Evolutionary conservation across 1,284 basidiomycete genomes (phyloP).

Genomic region (Wolfiporia cocos): DNA sequence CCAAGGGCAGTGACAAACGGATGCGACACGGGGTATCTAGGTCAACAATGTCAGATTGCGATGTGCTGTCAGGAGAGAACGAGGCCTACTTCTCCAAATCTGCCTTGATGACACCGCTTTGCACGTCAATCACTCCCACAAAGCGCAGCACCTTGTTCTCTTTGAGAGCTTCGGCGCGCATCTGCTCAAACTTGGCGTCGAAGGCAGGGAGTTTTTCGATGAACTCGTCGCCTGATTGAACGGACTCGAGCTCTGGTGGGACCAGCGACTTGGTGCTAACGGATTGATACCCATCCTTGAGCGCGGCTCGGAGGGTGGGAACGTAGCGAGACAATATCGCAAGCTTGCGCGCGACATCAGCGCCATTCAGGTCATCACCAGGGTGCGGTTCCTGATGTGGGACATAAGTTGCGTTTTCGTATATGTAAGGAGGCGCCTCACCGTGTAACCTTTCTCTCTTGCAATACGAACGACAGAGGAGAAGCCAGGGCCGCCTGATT

Average conservation of each 20-base stretch:
- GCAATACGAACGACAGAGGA: conserved; percentile 88
- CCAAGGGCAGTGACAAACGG: conserved; percentile 94
- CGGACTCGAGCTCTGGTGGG: conserved; percentile 65
- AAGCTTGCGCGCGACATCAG: conserved; percentile 95
- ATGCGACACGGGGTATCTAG: conserved; percentile 82
- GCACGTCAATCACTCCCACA: conserved; percentile 91
- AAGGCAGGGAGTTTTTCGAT: conserved; percentile 77
- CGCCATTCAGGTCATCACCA: conserved; percentile 92
- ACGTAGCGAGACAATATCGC: conserved; percentile 89
- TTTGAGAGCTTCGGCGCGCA: conserved; percentile 72
- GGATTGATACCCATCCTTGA: conserved; percentile 70
- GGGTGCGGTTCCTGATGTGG: conserved; percentile 86
- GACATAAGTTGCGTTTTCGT: neutral
- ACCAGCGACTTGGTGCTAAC: conserved; percentile 87
- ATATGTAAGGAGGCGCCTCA: conserved; percentile 29
- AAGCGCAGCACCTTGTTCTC: conserved; percentile 86
- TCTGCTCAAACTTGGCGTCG: conserved; percentile 73
- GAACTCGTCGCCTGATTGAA: conserved; percentile 77
- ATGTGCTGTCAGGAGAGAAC: neutral
- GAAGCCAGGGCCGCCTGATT: conserved; percentile 61
- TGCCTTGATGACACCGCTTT: conserved; percentile 72
- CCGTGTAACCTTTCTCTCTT: conserved; percentile 92
- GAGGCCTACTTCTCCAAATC: conserved; percentile 73
- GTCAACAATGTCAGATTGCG: neutral
- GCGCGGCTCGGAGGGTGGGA: conserved; percentile 41